Conservation (phyloP, 2,329 filamentous ascomycete species). For the Fusarium ramigenum region DNA sequence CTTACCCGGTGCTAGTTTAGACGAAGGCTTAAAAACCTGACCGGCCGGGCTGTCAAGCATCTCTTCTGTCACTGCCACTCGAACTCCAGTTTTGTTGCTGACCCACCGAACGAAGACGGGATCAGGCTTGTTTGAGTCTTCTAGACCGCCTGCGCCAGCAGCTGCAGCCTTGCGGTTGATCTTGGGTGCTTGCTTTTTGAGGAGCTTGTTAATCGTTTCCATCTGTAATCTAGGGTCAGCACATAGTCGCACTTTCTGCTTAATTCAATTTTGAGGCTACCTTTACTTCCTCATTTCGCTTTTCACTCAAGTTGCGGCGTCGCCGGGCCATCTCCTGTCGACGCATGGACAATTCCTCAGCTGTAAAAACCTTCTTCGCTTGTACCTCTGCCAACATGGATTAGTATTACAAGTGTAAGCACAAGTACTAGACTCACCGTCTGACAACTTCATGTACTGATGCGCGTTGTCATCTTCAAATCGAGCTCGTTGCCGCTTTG, state of each 20-base stretch:
- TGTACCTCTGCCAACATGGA: conserved; percentile 62
- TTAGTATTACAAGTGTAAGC: conserved; percentile 10
- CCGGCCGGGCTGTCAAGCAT: conserved; percentile 73
- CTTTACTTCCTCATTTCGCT: conserved; percentile 72
- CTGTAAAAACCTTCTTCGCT: conserved; percentile 70
- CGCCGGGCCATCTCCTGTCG: conserved; percentile 70
- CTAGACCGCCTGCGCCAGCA: conserved; percentile 46
- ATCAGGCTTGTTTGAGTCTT: conserved; percentile 60
- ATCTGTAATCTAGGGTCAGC: conserved; percentile 62
- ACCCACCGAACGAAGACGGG: conserved; percentile 76
- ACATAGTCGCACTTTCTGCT: conserved; percentile 4
- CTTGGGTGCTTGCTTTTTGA: conserved; percentile 87
- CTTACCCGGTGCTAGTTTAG: conserved; percentile 52
- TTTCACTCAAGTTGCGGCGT: conserved; percentile 70
- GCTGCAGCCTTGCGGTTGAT: conserved; percentile 63
- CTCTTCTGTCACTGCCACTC: conserved; percentile 72
- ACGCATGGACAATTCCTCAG: conserved; percentile 70
- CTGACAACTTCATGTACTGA: conserved; percentile 68
- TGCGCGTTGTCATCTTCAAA: conserved; percentile 63
- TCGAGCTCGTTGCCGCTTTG: conserved; percentile 66
- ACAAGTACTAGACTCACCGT: conserved; percentile 55
- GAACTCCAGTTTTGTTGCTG: conserved; percentile 71
- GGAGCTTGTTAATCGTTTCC: conserved; percentile 90
- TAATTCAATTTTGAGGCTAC: conserved; percentile 45
- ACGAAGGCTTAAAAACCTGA: conserved; percentile 59